These are phyloP conservation scores for Claviceps paspali DNA, from an alignment of 2,329 filamentous ascomycete genomes.

Conservation along the genomic window DNA sequence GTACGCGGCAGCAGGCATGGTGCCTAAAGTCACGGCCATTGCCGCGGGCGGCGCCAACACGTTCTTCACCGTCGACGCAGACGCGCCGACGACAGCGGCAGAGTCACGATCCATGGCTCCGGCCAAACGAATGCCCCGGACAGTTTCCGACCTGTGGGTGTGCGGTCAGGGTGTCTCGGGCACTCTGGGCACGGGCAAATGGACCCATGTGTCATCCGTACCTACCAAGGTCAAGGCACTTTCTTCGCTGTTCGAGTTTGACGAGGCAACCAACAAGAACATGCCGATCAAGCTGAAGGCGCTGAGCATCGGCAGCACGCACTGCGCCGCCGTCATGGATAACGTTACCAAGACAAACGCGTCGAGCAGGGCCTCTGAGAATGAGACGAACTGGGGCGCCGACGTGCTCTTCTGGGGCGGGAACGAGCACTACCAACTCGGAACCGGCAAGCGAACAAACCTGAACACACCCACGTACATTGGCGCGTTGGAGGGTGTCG, in stretches of 20 bases:
- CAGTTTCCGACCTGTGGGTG: constrained; percentile 56
- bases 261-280: constrained; percentile 52
- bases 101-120: constrained; percentile 13
- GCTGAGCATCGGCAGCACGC: constrained; percentile 63
- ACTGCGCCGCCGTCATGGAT: constrained; percentile 68
- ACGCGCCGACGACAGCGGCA: constrained; percentile 22
- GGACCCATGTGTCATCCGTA: constrained; percentile 69
- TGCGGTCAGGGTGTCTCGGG: constrained; percentile 79
- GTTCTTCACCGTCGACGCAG: constrained; percentile 74
- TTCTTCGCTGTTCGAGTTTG: constrained; percentile 74
- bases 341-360: constrained; percentile 58
- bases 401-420: constrained; percentile 91
- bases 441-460: constrained; percentile 80
- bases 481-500: constrained; percentile 51
- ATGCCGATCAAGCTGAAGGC: constrained; percentile 64
- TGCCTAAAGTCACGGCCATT: constrained; percentile 57
- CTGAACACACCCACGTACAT: constrained; percentile 63
- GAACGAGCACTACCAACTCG: constrained; percentile 87
- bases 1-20: constrained; percentile 50
- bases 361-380: constrained; percentile 32
- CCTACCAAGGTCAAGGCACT: constrained; percentile 72
- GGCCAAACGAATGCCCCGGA: constrained; percentile 17
- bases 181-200: constrained; percentile 68
- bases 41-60: constrained; percentile 77
- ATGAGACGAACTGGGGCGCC: constrained; percentile 74